Base-by-base conservation (phyloP, 2,329 filamentous ascomycete genomes). In the Ascochyta viciae-villosae region DNA sequence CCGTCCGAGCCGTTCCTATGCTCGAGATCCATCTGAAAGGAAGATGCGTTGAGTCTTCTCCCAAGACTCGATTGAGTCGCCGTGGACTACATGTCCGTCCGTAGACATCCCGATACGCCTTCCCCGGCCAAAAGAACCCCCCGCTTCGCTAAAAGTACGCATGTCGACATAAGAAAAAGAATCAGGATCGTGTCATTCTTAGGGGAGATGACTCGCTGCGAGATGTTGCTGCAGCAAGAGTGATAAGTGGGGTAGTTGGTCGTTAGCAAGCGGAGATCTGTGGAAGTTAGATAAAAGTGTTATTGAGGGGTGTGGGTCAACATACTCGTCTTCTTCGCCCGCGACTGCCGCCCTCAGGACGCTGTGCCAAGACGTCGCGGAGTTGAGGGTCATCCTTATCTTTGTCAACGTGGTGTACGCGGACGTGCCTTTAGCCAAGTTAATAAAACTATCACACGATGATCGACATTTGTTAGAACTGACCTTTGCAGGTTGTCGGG, bases 401-500 rank as follows among this genome's bases (percentile, higher is more conserved):
- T 74, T 92, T 95, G 70, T 98, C 93, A 35, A 88, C 80, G 73
- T 98, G 95, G 73, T 98, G 94, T 38, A 95, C 92, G 50, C 92
- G 87, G 31, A 98, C 95, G 76, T 99, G 95, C 75, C 92, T 96
- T 5, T 8, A n/a, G 31, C 15, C 22, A 3, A 16, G 34, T 52
- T 29, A 59, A 35, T 29, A 15, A n/a, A 15, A 9, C 13, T 16
- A 2, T 37, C 6, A 16, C 16, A 29, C 7, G 24, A 13, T 22
- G 13, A 34, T 44, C 15, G 44, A 57, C 54, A 61, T 39, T 15
- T 39, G 37, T 13, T 43, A 6, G 33, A 23, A 74, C 84, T 63
- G 82, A 96, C 91, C 94, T 87, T 80, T 97, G 94, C 52, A 99
- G 80, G 80, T 98, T 98, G 75, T 99, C 95, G 31, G 95, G 95